Evolutionary conservation across 768 basidiomycete species (phyloP).

Genomic region (Lentinula raphanica): DNA sequence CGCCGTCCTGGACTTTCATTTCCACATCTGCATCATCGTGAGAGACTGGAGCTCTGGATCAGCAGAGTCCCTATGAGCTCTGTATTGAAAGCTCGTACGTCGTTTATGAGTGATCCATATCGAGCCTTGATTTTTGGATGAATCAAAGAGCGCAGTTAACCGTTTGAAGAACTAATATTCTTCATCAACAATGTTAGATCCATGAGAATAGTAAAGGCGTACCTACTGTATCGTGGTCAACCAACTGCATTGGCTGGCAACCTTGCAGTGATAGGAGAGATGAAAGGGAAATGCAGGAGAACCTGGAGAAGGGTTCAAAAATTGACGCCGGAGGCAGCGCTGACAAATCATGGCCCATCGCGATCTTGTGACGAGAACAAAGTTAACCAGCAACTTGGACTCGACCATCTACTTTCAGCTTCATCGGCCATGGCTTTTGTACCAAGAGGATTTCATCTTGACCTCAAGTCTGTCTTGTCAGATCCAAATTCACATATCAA

Average conservation of each 20-base stretch:
- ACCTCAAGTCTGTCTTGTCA: conserved; percentile 53
- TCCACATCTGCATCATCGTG: conserved; percentile 62
- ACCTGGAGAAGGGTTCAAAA: not conserved
- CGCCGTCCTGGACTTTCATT: conserved; percentile 38
- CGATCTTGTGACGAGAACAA: not conserved
- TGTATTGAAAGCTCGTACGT: conserved; percentile 42
- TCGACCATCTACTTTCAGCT: too few species aligned
- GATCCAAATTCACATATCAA: conserved; percentile 50
- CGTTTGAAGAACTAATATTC: conserved; percentile 64
- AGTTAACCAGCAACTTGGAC: not conserved
- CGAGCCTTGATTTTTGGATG: conserved; percentile 63
- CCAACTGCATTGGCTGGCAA: conserved; percentile 37
- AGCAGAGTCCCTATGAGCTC: not conserved
- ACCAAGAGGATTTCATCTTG: conserved; percentile 38
- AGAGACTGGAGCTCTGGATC: conserved; percentile 42
- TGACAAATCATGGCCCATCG: not conserved
- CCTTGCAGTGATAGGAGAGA: too few species aligned
- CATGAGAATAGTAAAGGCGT: not conserved
- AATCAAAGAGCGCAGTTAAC: conserved; percentile 62
- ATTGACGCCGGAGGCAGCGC: not conserved
- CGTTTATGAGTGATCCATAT: conserved; percentile 96
- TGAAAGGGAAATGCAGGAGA: too few species aligned
- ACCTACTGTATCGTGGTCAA: conserved; percentile 52
- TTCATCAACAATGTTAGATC: not conserved
- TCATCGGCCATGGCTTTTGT: not conserved